Conservation (phyloP, 2,329 filamentous ascomycete genomes). For the Ascochyta clinopodiicola region DNA sequence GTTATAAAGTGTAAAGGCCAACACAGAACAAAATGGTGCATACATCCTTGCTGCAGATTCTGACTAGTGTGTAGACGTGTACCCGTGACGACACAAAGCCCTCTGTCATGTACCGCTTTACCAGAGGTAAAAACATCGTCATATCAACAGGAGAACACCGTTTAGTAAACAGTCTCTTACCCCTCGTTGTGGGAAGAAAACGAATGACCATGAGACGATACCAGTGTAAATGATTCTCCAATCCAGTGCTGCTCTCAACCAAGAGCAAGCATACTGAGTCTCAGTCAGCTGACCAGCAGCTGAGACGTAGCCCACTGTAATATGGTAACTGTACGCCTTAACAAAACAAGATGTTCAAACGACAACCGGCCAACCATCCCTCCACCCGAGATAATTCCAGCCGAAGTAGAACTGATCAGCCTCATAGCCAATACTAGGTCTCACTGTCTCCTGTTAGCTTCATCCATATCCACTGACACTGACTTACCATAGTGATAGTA, state of each 20-base stretch:
- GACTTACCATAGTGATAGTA: constrained; percentile 45
- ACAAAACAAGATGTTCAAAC: background rate
- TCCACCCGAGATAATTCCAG: constrained; percentile 41
- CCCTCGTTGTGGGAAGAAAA: no score
- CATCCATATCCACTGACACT: background rate
- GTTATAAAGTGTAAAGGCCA: no score
- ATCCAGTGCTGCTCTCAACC: background rate
- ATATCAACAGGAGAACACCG: no score
- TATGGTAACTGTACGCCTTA: background rate
- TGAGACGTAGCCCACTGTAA: background rate
- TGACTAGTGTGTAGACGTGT: no score
- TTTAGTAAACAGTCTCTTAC: no score
- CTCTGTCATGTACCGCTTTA: no score
- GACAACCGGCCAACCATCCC: constrained; percentile 37
- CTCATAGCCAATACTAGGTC: constrained; percentile 32
- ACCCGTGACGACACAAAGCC: no score
- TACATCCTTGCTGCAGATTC: no score
- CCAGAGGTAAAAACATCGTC: no score
- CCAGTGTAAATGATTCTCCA: background rate
- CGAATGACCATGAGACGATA: background rate
- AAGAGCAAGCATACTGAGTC: background rate
- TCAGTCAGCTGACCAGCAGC: background rate
- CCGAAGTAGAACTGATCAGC: constrained; percentile 38
- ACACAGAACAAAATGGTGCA: no score
- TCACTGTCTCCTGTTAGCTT: constrained; percentile 24